Conservation (phyloP, 768 basidiomycete species). For the Russula virescens region DNA sequence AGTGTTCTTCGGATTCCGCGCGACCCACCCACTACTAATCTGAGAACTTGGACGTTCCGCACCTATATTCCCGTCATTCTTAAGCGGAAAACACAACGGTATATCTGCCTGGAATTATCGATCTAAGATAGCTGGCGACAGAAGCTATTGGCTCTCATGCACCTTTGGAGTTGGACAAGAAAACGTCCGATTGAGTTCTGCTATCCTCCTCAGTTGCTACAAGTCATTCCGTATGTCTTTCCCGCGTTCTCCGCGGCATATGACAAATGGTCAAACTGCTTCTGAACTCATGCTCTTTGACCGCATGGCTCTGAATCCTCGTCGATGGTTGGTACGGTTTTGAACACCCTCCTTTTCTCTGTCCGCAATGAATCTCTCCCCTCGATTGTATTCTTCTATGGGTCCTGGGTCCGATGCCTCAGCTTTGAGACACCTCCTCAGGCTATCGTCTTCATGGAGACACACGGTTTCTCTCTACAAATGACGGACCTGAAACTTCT, state of each 20-base stretch:
- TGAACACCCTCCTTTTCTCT: constrained; percentile 5
- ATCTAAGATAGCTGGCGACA: constrained; percentile 44
- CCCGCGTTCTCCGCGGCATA: not conserved
- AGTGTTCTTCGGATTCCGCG: too few species aligned
- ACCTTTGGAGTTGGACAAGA: constrained; percentile 53
- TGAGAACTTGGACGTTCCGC: too few species aligned
- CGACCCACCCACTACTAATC: too few species aligned
- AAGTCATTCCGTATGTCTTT: constrained; percentile 62
- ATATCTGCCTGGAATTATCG: constrained; percentile 22
- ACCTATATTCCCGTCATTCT: constrained; percentile 61
- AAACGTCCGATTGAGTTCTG: constrained; percentile 39
- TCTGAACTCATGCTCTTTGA: constrained; percentile 60
- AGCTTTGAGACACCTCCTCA: constrained; percentile 55
- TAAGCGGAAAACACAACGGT: constrained; percentile 54
- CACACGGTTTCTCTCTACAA: constrained; percentile 51
- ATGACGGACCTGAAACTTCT: constrained; percentile 44
- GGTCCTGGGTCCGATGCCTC: constrained; percentile 44
- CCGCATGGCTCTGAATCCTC: constrained; percentile 67
- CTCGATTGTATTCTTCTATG: constrained; percentile 38
- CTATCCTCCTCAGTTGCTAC: constrained; percentile 56
- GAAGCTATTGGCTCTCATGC: constrained; percentile 50
- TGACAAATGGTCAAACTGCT: not conserved
- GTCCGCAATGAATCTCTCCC: not conserved
- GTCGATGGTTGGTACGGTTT: constrained; percentile 58
- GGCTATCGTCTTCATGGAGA: constrained; percentile 39